These are phyloP conservation scores for Microbotryum saponariae DNA, from an alignment of 1,284 basidiomycete genomes.

Conservation along the genomic window DNA sequence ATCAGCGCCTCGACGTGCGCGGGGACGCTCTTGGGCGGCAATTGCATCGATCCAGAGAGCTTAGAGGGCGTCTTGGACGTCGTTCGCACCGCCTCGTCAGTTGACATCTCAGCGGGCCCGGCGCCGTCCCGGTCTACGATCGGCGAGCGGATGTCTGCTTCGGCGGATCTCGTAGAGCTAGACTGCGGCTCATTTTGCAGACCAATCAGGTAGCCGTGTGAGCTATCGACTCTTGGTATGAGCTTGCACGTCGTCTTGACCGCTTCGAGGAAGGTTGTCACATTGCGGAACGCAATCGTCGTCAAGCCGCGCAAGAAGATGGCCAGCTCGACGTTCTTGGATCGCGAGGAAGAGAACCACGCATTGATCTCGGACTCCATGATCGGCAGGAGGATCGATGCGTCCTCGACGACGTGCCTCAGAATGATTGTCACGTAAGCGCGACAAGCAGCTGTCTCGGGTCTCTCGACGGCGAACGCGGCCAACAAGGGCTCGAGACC, in stretches of 20 bases:
- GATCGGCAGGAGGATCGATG: slow-evolving; percentile 55
- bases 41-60: background rate
- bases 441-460: slow-evolving; percentile 54
- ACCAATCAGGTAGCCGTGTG: slow-evolving; percentile 50
- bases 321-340: slow-evolving; percentile 54
- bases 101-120: too few relatives aligned
- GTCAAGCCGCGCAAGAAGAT: slow-evolving; percentile 69
- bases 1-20: too few relatives aligned
- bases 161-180: background rate
- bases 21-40: slow-evolving; percentile 1
- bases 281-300: slow-evolving; percentile 73
- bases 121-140: slow-evolving; percentile 4
- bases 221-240: slow-evolving; percentile 55
- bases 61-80: background rate
- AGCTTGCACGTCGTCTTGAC: slow-evolving; percentile 65
- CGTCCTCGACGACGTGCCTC: slow-evolving; percentile 82
- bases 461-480: slow-evolving; percentile 37
- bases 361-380: slow-evolving; percentile 68
- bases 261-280: slow-evolving; percentile 66
- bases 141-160: slow-evolving; percentile 22
- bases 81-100: too few relatives aligned
- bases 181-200: slow-evolving; percentile 44
- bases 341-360: slow-evolving; percentile 32
- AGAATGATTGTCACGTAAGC: slow-evolving; percentile 79
- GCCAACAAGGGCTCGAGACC: slow-evolving; percentile 53